These are phyloP conservation scores for Aspergillus pseudoterreus DNA, from an alignment of 2,329 filamentous ascomycete species.

Conservation along the genomic window DNA sequence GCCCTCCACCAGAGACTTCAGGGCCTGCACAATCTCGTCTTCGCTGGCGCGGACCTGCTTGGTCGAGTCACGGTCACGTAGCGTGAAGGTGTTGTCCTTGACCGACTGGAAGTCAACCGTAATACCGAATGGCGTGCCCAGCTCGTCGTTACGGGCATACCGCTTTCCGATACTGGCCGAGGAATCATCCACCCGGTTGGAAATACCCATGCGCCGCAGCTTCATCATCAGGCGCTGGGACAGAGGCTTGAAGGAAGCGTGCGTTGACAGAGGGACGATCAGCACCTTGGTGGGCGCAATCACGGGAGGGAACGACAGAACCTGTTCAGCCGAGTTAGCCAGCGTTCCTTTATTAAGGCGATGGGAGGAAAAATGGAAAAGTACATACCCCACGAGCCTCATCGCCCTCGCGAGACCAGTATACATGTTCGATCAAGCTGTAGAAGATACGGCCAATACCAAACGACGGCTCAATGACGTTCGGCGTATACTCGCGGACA, in stretches of 20 bases:
- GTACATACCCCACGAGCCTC: conserved; percentile 79
- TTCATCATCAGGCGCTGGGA: conserved; percentile 69
- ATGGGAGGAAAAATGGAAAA: background rate
- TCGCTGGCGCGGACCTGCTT: conserved; percentile 83
- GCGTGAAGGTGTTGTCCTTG: conserved; percentile 79
- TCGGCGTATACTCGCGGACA: conserved; percentile 85
- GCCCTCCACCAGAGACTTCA: conserved; percentile 61
- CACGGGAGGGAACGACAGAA: conserved; percentile 69
- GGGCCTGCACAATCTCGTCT: conserved; percentile 72
- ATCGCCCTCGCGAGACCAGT: conserved; percentile 83
- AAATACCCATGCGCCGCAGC: conserved; percentile 72
- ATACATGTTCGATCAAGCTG: conserved; percentile 87
- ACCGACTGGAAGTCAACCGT: conserved; percentile 95
- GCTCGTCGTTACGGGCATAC: conserved; percentile 90
- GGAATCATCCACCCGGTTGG: conserved; percentile 84
- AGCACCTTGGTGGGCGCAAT: conserved; percentile 95
- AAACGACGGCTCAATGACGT: conserved; percentile 96
- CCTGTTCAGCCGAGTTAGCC: conserved; percentile 36
- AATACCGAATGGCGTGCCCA: conserved; percentile 89
- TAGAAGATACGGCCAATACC: conserved; percentile 95
- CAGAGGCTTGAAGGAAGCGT: conserved; percentile 75
- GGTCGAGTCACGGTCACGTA: conserved; percentile 86
- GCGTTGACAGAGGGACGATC: conserved; percentile 80
- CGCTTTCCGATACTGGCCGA: conserved; percentile 91
- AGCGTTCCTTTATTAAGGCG: background rate